These are phyloP conservation scores for Juglanconis juglandina DNA, from an alignment of 2,329 filamentous ascomycete genomes.

Conservation along the genomic window DNA sequence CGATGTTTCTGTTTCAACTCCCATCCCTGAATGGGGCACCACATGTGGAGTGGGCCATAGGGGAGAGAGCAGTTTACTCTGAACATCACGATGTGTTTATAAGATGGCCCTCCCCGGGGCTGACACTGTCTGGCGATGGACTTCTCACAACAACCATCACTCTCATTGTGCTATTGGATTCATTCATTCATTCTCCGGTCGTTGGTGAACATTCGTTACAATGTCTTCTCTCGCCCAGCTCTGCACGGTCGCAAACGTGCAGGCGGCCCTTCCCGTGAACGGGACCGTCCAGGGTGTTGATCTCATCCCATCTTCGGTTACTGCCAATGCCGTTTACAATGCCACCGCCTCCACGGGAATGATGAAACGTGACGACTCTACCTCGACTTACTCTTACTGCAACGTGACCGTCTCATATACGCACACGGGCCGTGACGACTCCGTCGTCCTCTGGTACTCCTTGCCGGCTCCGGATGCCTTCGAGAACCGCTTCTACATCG, in stretches of 20 bases:
- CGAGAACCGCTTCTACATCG: constrained; percentile 43
- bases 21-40: not conserved
- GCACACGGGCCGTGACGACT: constrained; percentile 29
- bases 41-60: not conserved
- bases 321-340: constrained; percentile 37
- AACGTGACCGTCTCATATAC: constrained; percentile 35
- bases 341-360: constrained; percentile 22
- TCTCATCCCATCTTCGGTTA: constrained; percentile 38
- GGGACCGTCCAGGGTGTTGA: constrained; percentile 39
- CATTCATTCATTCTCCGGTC: not conserved
- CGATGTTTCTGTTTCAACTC: not conserved
- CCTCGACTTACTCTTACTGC: constrained; percentile 29
- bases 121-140: not conserved
- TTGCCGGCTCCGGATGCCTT: constrained; percentile 35
- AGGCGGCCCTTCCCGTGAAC: constrained; percentile 38
- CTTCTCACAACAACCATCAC: no score
- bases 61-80: not conserved
- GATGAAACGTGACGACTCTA: constrained; percentile 16
- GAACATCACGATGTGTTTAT: not conserved
- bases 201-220: not conserved
- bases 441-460: constrained; percentile 31
- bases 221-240: constrained; percentile 34
- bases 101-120: no score
- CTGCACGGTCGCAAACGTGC: constrained; percentile 41
- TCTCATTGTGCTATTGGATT: not conserved